Percentiles rank a stretch among this genome's conserved stretches.
Evolutionary conservation across 2,329 filamentous ascomycete genomes (phyloP).

Genomic region (Sporothrix globosa): DNA sequence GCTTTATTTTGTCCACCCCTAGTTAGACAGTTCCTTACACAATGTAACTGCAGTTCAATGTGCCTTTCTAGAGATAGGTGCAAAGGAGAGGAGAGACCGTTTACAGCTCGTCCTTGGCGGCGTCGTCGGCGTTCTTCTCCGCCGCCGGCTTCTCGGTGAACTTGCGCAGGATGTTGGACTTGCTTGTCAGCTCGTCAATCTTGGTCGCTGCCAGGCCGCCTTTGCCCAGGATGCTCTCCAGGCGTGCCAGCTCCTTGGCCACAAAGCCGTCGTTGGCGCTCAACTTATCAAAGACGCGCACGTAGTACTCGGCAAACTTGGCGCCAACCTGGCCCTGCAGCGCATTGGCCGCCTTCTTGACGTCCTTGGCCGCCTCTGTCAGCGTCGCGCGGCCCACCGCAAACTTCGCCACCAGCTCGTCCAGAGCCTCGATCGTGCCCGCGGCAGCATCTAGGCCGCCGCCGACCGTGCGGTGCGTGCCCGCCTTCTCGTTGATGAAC

Average conservation of each 20-base stretch:
- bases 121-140: conserved; percentile 52
- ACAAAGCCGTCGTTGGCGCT: conserved; percentile 75
- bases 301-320: conserved; percentile 92
- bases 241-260: conserved; percentile 79
- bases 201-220: conserved; percentile 83
- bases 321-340: conserved; percentile 65
- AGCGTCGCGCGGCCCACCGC: conserved; percentile 61
- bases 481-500: conserved; percentile 86
- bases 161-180: conserved; percentile 83
- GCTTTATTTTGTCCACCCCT: neutral
- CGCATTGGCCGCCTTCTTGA: conserved; percentile 69
- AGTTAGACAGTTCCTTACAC: neutral
- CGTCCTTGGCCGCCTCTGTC: conserved; percentile 68
- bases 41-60: neutral
- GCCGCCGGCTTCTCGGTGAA: conserved; percentile 68
- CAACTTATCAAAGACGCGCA: conserved; percentile 87
- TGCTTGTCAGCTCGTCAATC: conserved; percentile 81
- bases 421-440: conserved; percentile 79
- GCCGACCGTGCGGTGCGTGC: conserved; percentile 80
- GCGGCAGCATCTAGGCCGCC: conserved; percentile 78
- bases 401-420: conserved; percentile 75
- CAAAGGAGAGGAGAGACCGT: conserved; percentile 41
- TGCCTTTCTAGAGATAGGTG: neutral
- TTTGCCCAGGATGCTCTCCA: conserved; percentile 81
- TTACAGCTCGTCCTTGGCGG: conserved; percentile 72